A percentile compares a stretch with the other conserved stretches of the same genome.
Evolutionary conservation across 2,329 filamentous ascomycete genomes (phyloP).

Genomic region (Ceratocystis harringtonii): DNA sequence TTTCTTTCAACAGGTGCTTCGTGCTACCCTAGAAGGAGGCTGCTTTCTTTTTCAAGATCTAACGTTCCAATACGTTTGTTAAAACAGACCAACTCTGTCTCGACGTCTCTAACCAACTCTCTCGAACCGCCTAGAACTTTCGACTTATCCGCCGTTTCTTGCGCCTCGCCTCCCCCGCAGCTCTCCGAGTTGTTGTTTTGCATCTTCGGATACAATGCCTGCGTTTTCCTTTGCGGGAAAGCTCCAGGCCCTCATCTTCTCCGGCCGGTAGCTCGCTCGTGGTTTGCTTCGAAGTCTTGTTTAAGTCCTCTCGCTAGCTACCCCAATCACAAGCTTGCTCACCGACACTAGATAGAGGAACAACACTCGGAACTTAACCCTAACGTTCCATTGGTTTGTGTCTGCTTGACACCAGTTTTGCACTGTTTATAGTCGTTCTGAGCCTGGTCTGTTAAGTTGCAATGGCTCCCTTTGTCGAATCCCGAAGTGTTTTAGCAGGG

Average conservation of each 20-base stretch:
- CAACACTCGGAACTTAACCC: constrained; percentile 89
- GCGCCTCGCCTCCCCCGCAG: constrained; percentile 68
- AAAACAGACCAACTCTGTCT: neutral
- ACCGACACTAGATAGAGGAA: constrained; percentile 34
- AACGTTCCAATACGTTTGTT: neutral
- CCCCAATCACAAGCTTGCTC: constrained; percentile 19
- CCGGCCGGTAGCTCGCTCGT: constrained; percentile 29
- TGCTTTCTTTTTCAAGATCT: neutral
- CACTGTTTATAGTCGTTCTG: constrained; percentile 47
- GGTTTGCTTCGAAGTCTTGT: constrained; percentile 26
- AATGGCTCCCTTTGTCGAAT: constrained; percentile 26
- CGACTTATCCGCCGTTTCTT: neutral
- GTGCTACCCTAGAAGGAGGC: neutral
- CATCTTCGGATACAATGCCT: constrained; percentile 8
- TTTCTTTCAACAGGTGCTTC: neutral
- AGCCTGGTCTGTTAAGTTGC: constrained; percentile 40
- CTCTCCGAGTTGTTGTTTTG: constrained; percentile 42
- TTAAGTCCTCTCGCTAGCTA: constrained; percentile 29
- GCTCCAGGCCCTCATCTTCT: constrained; percentile 24
- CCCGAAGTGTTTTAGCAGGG: constrained; percentile 25
- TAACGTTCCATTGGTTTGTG: constrained; percentile 51
- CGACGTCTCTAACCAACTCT: neutral
- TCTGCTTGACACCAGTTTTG: constrained; percentile 39
- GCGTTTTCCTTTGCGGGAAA: neutral
- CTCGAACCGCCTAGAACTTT: constrained; percentile 7